phyloP scores from a whole-genome alignment of 176 grass and related monocot species.

The Stipa capillata region DNA sequence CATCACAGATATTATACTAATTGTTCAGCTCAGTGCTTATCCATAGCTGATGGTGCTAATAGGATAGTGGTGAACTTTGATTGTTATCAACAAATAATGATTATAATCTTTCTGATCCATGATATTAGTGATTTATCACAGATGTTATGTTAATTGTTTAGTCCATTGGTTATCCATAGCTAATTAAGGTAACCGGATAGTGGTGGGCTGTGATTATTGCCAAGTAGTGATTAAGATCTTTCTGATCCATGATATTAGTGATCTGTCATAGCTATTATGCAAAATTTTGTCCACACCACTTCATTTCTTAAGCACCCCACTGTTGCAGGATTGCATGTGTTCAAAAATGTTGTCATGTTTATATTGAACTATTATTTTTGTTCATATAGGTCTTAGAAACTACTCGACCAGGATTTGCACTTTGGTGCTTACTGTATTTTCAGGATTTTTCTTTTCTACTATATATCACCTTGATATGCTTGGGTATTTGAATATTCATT shows the following conservation, averaged over 20 bases:
- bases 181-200: too few species aligned
- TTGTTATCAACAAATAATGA: too few species aligned
- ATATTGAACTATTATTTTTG: not conserved
- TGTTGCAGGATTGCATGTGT: not conserved
- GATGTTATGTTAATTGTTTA: too few species aligned
- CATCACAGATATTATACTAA: not conserved
- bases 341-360: not conserved
- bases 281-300: too few species aligned
- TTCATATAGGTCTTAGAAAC: not conserved
- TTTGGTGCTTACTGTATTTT: not conserved
- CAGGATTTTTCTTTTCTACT: not conserved
- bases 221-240: too few species aligned
- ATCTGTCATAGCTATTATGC: too few species aligned
- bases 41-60: not conserved
- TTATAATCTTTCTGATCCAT: too few species aligned
- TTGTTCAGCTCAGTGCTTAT: not conserved
- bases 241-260: too few species aligned
- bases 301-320: not conserved
- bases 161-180: too few species aligned
- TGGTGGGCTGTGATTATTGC: too few species aligned
- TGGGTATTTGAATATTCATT: conserved; percentile 1
- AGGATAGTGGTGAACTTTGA: not conserved
- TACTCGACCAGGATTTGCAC: not conserved
- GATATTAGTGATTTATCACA: too few species aligned
- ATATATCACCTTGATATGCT: not conserved